Evolutionary conservation across 202 grass and related monocot species (phyloP).

Genomic region (Bolboschoenoplectus hybrid): DNA sequence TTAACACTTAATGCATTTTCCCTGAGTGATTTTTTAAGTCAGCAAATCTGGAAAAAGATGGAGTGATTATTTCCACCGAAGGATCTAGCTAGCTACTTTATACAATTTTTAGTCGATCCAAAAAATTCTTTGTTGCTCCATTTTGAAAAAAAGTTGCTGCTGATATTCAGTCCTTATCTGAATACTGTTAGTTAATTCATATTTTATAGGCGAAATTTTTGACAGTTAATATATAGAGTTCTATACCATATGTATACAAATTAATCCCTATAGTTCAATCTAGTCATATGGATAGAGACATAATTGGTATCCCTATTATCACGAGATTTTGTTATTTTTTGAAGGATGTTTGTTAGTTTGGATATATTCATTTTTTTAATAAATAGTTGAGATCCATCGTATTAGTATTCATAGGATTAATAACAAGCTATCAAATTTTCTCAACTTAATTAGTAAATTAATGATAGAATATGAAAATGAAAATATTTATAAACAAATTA

Average conservation of each 20-base stretch:
- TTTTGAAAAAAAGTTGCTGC: not conserved
- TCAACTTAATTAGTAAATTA: too few relatives aligned
- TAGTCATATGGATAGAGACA: too few relatives aligned
- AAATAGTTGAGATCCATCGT: too few relatives aligned
- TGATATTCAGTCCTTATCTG: not conserved
- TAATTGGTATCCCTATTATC: too few relatives aligned
- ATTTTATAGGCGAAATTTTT: not conserved
- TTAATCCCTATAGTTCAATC: too few relatives aligned
- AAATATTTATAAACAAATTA: too few relatives aligned
- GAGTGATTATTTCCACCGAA: not conserved
- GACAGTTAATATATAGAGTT: not conserved
- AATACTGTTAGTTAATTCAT: not conserved
- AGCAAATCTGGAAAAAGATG: conserved; percentile 23
- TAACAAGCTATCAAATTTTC: too few relatives aligned
- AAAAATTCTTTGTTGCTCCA: conserved; percentile 7
- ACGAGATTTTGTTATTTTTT: too few relatives aligned
- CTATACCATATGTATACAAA: not conserved
- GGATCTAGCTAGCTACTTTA: not conserved
- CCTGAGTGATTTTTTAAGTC: conserved; percentile 5
- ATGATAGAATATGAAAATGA: too few relatives aligned
- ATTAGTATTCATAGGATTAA: too few relatives aligned
- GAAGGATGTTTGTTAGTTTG: too few relatives aligned
- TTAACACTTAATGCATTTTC: conserved; percentile 16
- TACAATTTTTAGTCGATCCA: not conserved
- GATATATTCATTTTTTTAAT: too few relatives aligned